Evolutionary conservation across 2,329 filamentous ascomycete genomes (phyloP), one percentile per base, ranked within the genome.

Genomic region (Moelleriella libera): DNA sequence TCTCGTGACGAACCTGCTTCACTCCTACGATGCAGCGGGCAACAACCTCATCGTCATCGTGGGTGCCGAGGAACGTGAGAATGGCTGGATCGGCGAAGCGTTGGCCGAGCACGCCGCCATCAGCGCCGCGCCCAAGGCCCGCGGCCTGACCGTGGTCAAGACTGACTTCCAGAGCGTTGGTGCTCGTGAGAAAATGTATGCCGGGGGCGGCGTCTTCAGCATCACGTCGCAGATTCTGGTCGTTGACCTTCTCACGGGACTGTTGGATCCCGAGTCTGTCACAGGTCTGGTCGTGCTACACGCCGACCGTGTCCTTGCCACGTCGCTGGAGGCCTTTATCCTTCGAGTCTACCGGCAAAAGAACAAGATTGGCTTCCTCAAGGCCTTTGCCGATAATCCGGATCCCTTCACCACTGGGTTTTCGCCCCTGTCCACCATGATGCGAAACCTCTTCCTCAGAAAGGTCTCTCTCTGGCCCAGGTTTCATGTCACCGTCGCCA

Each of bases 21-120:
- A 98, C 66, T 89, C 89, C 21, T 96, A 96, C 67, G 92, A 98
- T 74, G 89, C 88, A 1, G 88, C 88, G 4, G 92, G 92, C 11
- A 94, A 92, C 66, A 97, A 94, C 60, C 71, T 98, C 47, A 82
- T 98, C 45, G 72, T 98, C 43, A 68, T 98, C 21, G 80, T 97
- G 41, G 89, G 88, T 8, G 89, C 92, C 37, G 85, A 92, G 50
- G 88, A 96, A 34, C 80, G 86, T 50, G 92, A 98, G 61, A 96
- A 96, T 77, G 82, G 83, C 48, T 97, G 90, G 89, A 88, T 98
- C 50, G 92, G 92, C 55, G 92, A 97, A 69, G 87, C 88, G 31
- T 71, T 98, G 60, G 92, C 92, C 29, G 92, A 98, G 67, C 89
- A 97, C 68, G 89, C 89, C 60, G 88, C 88, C 52, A 80, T 95